These are phyloP conservation scores for Candida yuanshanica DNA, from an alignment of 805 yeast species.

Conservation along the genomic window DNA sequence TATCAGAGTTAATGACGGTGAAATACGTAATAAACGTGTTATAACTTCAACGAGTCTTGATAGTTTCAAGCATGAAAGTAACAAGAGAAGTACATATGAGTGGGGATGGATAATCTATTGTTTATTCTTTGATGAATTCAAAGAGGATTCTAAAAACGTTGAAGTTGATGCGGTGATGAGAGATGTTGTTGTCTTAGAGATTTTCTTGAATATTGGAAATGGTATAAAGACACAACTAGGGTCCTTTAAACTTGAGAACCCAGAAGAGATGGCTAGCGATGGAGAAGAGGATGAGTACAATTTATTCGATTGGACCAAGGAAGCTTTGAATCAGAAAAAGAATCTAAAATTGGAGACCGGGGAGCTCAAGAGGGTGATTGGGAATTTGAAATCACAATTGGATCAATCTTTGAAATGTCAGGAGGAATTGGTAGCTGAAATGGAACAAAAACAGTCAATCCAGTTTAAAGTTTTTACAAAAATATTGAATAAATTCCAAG, in stretches of 20 bases:
- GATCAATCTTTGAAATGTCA: constrained; percentile 5
- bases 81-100: constrained; percentile 3
- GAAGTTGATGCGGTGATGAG: not conserved
- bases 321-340: constrained; percentile 5
- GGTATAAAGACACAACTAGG: constrained; percentile 12
- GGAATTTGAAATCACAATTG: not conserved
- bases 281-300: constrained; percentile 9
- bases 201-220: constrained; percentile 6
- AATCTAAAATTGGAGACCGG: not conserved
- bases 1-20: constrained; percentile 10
- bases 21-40: not conserved
- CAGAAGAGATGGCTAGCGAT: constrained; percentile 2
- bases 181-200: not conserved
- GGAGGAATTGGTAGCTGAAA: constrained; percentile 7
- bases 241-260: constrained; percentile 3
- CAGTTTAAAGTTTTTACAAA: constrained; percentile 17
- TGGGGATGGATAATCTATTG: constrained; percentile 11
- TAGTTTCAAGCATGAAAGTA: constrained; percentile 1
- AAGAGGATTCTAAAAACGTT: not conserved
- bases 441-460: constrained; percentile 7
- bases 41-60: not conserved
- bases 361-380: constrained; percentile 1
- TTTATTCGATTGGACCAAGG: constrained; percentile 17
- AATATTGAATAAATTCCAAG: constrained; percentile 19
- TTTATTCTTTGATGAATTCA: constrained; percentile 7